A percentile compares a stretch with the other conserved stretches of the same genome.
phyloP scores from a whole-genome alignment of 2,329 filamentous ascomycete species.

The Dryadomyces sulphureus region DNA sequence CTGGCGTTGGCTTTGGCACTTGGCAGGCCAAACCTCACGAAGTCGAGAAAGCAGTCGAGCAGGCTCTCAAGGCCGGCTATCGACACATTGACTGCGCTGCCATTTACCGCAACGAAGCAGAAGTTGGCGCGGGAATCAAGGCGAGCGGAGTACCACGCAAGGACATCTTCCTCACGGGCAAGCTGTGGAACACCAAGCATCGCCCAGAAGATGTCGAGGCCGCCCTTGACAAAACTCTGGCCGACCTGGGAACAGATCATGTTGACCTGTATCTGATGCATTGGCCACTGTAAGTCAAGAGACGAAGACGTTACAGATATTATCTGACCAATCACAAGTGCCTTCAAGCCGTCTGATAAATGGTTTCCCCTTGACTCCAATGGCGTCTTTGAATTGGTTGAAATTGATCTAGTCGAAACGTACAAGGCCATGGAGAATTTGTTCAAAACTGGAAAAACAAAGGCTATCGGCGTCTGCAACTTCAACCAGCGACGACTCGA shows the following conservation, averaged over 20 bases:
- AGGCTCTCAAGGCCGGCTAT: slow-evolving; percentile 28
- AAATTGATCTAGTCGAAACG: slow-evolving; percentile 20
- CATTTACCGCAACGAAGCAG: slow-evolving; percentile 4
- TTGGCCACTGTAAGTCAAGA: slow-evolving; percentile 3
- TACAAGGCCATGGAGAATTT: slow-evolving; percentile 25
- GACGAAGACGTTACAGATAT: neutral
- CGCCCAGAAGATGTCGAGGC: slow-evolving; percentile 24
- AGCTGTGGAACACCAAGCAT: slow-evolving; percentile 7
- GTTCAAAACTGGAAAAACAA: slow-evolving; percentile 22
- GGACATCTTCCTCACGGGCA: slow-evolving; percentile 6
- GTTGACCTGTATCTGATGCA: slow-evolving; percentile 8
- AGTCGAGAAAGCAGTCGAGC: slow-evolving; percentile 30
- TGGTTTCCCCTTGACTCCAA: slow-evolving; percentile 31
- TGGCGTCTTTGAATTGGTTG: slow-evolving; percentile 51
- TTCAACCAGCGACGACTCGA: slow-evolving; percentile 28
- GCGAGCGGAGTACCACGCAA: slow-evolving; percentile 7
- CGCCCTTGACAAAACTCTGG: slow-evolving; percentile 14
- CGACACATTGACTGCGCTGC: slow-evolving; percentile 18
- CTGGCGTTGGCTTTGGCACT: slow-evolving; percentile 25
- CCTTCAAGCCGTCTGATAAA: slow-evolving; percentile 28
- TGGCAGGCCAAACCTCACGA: slow-evolving; percentile 24
- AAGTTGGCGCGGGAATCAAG: slow-evolving; percentile 7
- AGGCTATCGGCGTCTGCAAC: slow-evolving; percentile 36
- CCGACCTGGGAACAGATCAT: slow-evolving; percentile 24
- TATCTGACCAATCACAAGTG: neutral